A percentile compares a stretch with the other conserved stretches of the same genome.
phyloP scores from a whole-genome alignment of 441 rosid species.

The Adansonia grandidieri region DNA sequence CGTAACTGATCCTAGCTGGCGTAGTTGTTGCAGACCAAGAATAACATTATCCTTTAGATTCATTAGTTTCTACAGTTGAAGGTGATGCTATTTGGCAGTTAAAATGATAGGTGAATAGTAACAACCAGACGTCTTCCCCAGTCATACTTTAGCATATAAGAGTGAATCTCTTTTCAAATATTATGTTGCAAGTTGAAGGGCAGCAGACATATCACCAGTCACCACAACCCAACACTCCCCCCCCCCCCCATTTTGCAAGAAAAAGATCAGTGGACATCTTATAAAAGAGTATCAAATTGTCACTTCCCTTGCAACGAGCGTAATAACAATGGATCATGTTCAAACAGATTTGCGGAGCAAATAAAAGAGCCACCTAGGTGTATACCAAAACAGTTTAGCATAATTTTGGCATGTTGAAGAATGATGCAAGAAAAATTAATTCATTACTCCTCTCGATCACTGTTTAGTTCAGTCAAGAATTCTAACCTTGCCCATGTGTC shows the following conservation, averaged over 20 bases:
- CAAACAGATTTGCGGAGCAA: neutral
- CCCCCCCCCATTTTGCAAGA: neutral
- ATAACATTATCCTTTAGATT: neutral
- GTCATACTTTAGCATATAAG: neutral
- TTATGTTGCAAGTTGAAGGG: neutral
- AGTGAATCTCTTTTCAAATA: neutral
- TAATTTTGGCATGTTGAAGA: neutral
- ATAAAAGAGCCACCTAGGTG: constrained; percentile 2
- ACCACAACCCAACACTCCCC: neutral
- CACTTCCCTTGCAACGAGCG: neutral
- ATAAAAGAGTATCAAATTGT: neutral
- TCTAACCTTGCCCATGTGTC: constrained; percentile 93
- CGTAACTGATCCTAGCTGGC: neutral
- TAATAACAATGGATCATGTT: neutral
- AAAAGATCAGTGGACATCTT: neutral
- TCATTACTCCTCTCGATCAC: neutral
- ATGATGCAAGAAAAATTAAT: neutral
- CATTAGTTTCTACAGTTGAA: neutral
- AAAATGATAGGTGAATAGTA: neutral
- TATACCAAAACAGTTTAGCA: neutral
- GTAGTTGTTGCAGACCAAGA: neutral
- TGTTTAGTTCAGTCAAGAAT: constrained; percentile 28
- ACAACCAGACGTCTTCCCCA: neutral
- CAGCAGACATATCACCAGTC: neutral
- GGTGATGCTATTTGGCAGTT: neutral